These are phyloP conservation scores for Parasarocladium wereldwijsianum DNA, from an alignment of 2,329 filamentous ascomycete genomes.

Conservation along the genomic window DNA sequence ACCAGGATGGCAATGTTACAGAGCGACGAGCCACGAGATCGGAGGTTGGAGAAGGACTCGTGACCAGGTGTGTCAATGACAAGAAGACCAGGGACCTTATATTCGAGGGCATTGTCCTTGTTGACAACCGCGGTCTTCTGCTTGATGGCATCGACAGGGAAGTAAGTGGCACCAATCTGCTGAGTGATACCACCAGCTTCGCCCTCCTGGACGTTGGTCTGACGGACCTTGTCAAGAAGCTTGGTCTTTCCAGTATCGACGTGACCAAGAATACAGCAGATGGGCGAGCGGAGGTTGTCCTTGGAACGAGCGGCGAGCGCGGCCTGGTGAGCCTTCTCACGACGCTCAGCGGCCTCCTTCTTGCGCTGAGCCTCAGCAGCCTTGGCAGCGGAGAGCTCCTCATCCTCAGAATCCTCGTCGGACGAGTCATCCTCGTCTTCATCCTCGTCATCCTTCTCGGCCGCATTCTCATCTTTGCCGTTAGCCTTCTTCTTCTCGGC, in stretches of 20 bases:
- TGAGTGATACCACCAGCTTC: conserved; percentile 99
- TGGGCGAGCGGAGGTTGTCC: conserved; percentile 90
- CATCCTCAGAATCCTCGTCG: conserved; percentile 21
- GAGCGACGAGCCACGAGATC: conserved; percentile 90
- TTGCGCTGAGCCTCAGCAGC: conserved; percentile 65
- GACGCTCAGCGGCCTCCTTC: conserved; percentile 74
- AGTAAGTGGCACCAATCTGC: conserved; percentile 98
- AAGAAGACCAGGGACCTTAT: conserved; percentile 92
- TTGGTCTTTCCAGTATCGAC: conserved; percentile 99
- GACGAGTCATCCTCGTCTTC: conserved; percentile 22
- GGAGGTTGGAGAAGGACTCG: conserved; percentile 98
- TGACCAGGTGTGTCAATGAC: conserved; percentile 98
- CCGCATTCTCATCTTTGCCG: conserved; percentile 10
- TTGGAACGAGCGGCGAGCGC: conserved; percentile 82
- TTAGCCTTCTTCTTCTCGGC: conserved; percentile 23
- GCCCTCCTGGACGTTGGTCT: conserved; percentile 97
- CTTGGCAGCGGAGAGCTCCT: conserved; percentile 59
- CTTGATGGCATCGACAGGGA: conserved; percentile 83
- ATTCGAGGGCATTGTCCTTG: conserved; percentile 75
- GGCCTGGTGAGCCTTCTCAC: conserved; percentile 81
- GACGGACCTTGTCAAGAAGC: conserved; percentile 91
- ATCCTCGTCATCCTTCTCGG: conserved; percentile 26
- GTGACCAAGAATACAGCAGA: conserved; percentile 99
- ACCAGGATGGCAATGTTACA: conserved; percentile 99
- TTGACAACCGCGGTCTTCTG: conserved; percentile 93